Conservation (phyloP, 1,139 yeast genomes). For the Diutina sp. region DNA sequence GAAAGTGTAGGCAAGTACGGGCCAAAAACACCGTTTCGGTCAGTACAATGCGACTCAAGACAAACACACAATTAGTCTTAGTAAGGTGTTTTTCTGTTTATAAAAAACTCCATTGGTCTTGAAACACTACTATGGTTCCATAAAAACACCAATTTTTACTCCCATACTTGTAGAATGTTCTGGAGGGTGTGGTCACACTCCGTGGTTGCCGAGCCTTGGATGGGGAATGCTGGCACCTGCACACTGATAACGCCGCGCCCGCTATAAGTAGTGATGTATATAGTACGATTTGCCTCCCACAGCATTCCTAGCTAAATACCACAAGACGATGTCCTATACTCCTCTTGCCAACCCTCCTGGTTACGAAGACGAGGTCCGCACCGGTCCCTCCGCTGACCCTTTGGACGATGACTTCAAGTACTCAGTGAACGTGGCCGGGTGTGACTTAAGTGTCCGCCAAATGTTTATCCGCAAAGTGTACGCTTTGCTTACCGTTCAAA, state of each 20-base stretch:
- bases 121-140: no score
- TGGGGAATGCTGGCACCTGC: background rate
- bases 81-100: no score
- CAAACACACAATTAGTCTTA: no score
- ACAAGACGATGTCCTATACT: background rate
- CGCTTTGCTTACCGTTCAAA: conserved; percentile 53
- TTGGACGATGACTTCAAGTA: conserved; percentile 78
- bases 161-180: background rate
- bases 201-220: background rate
- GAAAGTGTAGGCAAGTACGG: background rate
- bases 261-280: background rate
- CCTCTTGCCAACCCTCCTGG: background rate
- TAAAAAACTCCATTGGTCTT: no score
- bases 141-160: no score
- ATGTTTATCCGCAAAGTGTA: conserved; percentile 73
- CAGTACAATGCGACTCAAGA: no score
- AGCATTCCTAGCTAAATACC: background rate
- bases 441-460: conserved; percentile 66
- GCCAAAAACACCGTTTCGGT: no score
- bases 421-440: conserved; percentile 64
- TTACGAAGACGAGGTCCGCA: background rate
- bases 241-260: background rate
- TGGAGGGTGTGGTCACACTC: background rate
- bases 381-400: conserved; percentile 19
- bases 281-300: background rate